phyloP scores from a whole-genome alignment of 768 basidiomycete genomes.

The Cystofilobasidium macerans region DNA sequence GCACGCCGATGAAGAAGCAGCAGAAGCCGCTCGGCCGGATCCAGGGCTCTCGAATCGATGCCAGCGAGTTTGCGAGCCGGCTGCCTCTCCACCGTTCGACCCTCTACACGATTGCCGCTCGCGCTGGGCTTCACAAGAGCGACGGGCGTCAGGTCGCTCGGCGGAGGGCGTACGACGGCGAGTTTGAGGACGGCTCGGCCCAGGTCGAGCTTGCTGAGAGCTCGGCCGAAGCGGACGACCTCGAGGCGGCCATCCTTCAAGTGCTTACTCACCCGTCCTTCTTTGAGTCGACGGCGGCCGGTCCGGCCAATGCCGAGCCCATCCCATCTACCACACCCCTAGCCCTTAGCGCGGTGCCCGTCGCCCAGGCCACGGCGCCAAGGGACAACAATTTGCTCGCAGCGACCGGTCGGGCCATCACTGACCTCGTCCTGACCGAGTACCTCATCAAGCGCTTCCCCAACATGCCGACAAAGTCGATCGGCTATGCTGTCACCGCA shows the following conservation, averaged over 20 bases:
- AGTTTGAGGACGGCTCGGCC: not conserved
- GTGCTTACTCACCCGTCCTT: constrained; percentile 17
- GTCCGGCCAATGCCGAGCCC: not conserved
- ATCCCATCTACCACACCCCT: too few species aligned
- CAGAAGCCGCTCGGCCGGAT: not conserved
- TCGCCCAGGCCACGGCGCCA: too few species aligned
- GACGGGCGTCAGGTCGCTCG: not conserved
- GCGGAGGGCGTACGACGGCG: not conserved
- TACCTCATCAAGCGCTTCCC: constrained; percentile 9
- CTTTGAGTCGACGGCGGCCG: not conserved
- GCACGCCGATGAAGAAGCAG: not conserved
- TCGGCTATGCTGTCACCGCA: constrained; percentile 10
- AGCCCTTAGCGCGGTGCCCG: too few species aligned
- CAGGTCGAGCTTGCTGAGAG: not conserved
- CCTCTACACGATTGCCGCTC: not conserved
- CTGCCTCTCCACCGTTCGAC: not conserved
- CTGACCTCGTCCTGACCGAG: constrained; percentile 13
- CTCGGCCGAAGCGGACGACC: not conserved
- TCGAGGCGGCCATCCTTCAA: not conserved
- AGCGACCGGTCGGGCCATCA: not conserved
- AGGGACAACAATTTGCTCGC: constrained; percentile 14
- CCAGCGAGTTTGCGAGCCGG: not conserved
- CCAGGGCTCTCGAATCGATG: not conserved
- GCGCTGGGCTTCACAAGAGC: not conserved
- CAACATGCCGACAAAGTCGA: constrained; percentile 8